A percentile compares a stretch with the other conserved stretches of the same genome.
Evolutionary conservation across 139 green algal species (phyloP).

Genomic region (Picochlorum costavermella): DNA sequence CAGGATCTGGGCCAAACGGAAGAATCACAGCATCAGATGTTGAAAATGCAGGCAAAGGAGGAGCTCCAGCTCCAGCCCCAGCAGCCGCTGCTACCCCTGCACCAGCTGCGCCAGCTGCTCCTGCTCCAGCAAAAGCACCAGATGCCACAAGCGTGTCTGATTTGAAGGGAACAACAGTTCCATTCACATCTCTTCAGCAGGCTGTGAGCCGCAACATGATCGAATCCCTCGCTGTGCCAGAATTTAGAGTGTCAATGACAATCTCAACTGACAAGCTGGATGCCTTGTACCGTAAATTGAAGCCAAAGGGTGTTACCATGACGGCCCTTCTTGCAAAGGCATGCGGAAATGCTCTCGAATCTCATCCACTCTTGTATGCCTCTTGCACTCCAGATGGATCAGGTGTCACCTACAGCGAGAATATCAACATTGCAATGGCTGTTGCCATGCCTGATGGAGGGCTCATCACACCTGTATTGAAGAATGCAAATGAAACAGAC

Average conservation of each 20-base stretch:
- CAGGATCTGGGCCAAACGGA: constrained; percentile 77
- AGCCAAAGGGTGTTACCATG: constrained; percentile 98
- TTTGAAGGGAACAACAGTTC: constrained; percentile 77
- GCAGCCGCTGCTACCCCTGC: constrained; percentile 25
- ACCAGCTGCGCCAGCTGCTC: constrained; percentile 23
- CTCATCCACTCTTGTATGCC: constrained; percentile 87
- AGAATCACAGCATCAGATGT: constrained; percentile 92
- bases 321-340: constrained; percentile 94
- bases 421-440: constrained; percentile 89
- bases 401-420: constrained; percentile 87
- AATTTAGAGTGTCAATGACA: constrained; percentile 85
- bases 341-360: constrained; percentile 72
- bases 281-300: constrained; percentile 90
- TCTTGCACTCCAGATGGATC: constrained; percentile 70
- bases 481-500: constrained; percentile 86
- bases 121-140: constrained; percentile 26
- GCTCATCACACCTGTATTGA: constrained; percentile 96
- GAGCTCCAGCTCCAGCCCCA: constrained; percentile 33
- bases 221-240: constrained; percentile 83
- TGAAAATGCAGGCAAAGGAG: constrained; percentile 46
- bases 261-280: constrained; percentile 94
- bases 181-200: constrained; percentile 83
- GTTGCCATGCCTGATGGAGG: constrained; percentile 94
- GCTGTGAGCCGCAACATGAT: constrained; percentile 94
- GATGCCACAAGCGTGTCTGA: constrained; percentile 60